These are phyloP conservation scores for Cocos nucifera DNA, from an alignment of 176 grass and related monocot species.

Conservation along the genomic window DNA sequence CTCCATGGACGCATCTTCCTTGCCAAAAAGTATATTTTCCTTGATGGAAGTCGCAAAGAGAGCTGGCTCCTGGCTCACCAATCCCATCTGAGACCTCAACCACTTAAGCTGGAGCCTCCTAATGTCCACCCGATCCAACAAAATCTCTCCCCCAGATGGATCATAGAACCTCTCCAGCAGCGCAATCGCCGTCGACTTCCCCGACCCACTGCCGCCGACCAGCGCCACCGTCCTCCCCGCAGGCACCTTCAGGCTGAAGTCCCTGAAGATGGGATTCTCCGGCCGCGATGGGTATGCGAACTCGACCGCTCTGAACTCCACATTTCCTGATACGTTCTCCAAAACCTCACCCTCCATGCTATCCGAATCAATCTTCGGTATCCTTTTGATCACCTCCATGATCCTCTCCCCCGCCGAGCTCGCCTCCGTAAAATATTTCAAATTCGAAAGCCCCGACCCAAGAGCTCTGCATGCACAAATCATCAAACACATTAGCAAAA, in stretches of 20 bases:
- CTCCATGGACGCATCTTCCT: constrained; percentile 77
- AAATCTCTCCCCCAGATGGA: constrained; percentile 54
- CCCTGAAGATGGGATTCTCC: constrained; percentile 63
- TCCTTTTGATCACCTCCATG: constrained; percentile 50
- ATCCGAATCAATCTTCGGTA: constrained; percentile 83
- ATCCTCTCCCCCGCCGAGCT: constrained; percentile 62
- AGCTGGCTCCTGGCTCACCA: constrained; percentile 96
- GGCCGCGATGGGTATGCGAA: constrained; percentile 86
- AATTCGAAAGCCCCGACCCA: constrained; percentile 77
- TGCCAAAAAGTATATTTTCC: constrained; percentile 94
- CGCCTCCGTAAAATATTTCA: constrained; percentile 92
- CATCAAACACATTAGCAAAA: too few species aligned
- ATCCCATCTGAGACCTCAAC: constrained; percentile 79
- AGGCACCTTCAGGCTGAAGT: constrained; percentile 74
- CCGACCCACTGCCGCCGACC: constrained; percentile 72
- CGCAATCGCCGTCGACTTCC: constrained; percentile 91
- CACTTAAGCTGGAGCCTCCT: constrained; percentile 72
- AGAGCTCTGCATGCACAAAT: constrained; percentile 36
- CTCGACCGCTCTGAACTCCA: constrained; percentile 67
- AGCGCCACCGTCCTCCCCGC: constrained; percentile 72
- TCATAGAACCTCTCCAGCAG: constrained; percentile 91
- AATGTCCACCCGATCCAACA: constrained; percentile 68
- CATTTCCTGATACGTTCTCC: constrained; percentile 53
- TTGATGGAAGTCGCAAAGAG: constrained; percentile 83
- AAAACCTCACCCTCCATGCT: constrained; percentile 60